Base-by-base conservation (phyloP, 257 asterid species). In the Scutellaria galericulata region DNA sequence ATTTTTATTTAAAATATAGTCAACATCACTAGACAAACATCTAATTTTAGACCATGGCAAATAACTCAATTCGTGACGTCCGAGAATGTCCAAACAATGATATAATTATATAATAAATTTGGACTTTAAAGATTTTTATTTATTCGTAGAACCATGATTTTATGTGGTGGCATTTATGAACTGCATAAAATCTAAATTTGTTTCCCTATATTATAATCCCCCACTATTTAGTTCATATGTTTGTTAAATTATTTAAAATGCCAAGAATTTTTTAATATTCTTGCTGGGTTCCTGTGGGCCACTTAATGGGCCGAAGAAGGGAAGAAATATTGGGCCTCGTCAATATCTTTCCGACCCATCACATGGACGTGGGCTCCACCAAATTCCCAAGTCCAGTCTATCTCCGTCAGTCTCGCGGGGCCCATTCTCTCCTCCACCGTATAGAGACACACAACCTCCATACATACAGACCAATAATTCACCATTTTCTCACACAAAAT, bases 361-460 rank as follows among this genome's bases (percentile, higher is more conserved):
- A 80, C 78, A 75, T 71, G 78, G 52, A 48, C 66, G 71, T 75
- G 80, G 80, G 78, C 64, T 61, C 83, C 78, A 71, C 41, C n/a
- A 31, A 45, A 59, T 15, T 64, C 46, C 55, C 27, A 62, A 55
- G 62, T 71, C 76, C 71, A 70, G 69, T 51, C 42, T 53, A 56
- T 22, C 27, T 40, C 40, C 20, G 20, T 39, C 68, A 24, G 50
- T 72, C 66, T 73, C 35, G 27, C 48, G 74, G 77, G 77, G 65
- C 75, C 73, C 48, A 61, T 31, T 7, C 53, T 7, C 12, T 53
- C 42, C 52, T 54, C 54, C 74, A 68, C 35, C 54, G 70, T 7
- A 73, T 73, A 65, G 77, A 24, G 24, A 64, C 75, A 55, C 54
- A 35, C 6, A 52, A 22, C 46, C 59, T 14, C 47, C 39, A 31